Evolutionary conservation across 768 basidiomycete genomes (phyloP), one percentile per base, ranked within the genome.

Genomic region (Serendipita sp.): DNA sequence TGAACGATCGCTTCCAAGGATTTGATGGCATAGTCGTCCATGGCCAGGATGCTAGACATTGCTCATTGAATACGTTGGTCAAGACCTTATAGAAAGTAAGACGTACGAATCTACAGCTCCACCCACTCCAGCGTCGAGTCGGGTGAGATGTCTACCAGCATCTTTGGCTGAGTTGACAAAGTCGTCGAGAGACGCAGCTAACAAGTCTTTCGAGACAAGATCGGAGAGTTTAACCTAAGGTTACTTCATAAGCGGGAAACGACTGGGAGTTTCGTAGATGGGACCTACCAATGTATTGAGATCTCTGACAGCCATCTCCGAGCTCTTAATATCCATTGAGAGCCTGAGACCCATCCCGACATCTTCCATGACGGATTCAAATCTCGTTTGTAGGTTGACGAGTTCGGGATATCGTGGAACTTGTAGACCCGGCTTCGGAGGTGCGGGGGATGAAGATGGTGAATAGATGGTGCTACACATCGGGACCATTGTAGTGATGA

Each of bases 21-120:
- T n/a, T 60, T 60, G 56, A 60, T 60, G 10, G 56, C 56, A 60
- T 28, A 60, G 3, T 60, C 56, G 56, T 60, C 56, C 56, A 60
- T 60, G 4, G 56, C 56, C 4, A 60, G 30, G 18, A 60, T 60
- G 10, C 56, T 60, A 18, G 11, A n/a, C 41, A 41, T 41, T 7
- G 7, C 13, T 13, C 7, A 5, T 7, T 18, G 5, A 51, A n/a
- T 8, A 18, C 48, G n/a, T 18, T 5, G 48, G 7, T 51, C 18
- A 5, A 7, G 7, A 32, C 2, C 1, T 32, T 32, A 2, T 3
- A n/a, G 45, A 23, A 51, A n/a, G 30, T 51, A 5, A n/a, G 30
- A 32, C 48, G n/a, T 51, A 60, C 56, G 56, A 60, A n/a, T 60
- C 56, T 3, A 60, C 56, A 2, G 56, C 56, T 23, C 56, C 56